Conservation (phyloP, 495 filamentous ascomycete genomes). For the Glonium stellatum region DNA sequence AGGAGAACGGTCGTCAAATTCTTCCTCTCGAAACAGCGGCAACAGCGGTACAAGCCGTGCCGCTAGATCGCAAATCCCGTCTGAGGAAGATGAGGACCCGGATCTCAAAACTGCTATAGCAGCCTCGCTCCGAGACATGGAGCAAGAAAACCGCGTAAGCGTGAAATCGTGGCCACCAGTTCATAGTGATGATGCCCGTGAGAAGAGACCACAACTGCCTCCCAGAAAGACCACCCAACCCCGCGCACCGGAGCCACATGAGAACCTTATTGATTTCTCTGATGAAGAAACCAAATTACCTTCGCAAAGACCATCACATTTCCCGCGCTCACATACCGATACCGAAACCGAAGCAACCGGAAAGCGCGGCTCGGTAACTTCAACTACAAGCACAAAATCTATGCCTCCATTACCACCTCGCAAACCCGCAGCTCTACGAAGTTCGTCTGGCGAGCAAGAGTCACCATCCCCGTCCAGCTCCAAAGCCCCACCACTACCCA, state of each 20-base stretch:
- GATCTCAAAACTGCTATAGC: constrained; percentile 36
- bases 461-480: constrained; percentile 3
- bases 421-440: constrained; percentile 34
- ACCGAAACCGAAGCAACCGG: constrained; percentile 6
- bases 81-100: constrained; percentile 33
- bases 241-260: constrained; percentile 6
- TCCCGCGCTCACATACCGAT: constrained; percentile 10
- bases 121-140: constrained; percentile 35
- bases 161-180: constrained; percentile 26
- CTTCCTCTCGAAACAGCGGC: constrained; percentile 4
- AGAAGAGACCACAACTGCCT: constrained; percentile 26
- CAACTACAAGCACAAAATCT: constrained; percentile 15
- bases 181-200: constrained; percentile 19
- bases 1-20: constrained; percentile 28
- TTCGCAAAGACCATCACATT: neutral
- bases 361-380: constrained; percentile 8
- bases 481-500: constrained; percentile 24
- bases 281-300: constrained; percentile 23
- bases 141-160: constrained; percentile 24
- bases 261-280: constrained; percentile 35
- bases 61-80: constrained; percentile 1
- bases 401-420: constrained; percentile 31
- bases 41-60: constrained; percentile 1
- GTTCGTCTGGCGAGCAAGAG: constrained; percentile 21
- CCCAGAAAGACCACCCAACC: constrained; percentile 22